Evolutionary conservation across 2,329 filamentous ascomycete genomes (phyloP), one percentile per base, ranked within the genome.

Genomic region (Dothidotthia symphoricarpi): DNA sequence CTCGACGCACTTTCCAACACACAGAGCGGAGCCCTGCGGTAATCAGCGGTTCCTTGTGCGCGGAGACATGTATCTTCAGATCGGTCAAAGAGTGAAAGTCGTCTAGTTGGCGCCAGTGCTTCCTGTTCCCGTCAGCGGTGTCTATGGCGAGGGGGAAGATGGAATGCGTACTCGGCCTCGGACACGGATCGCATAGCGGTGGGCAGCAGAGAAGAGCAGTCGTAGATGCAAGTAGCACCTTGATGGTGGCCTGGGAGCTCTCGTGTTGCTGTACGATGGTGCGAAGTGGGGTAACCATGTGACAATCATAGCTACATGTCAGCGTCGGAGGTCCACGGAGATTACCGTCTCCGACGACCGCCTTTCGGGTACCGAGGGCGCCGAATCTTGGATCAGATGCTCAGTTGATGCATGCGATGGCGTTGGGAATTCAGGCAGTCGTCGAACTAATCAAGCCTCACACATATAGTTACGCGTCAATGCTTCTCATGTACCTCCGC

Each of bases 1-100:
- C 3, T 8, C 28, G 8, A 24, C 53, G 55, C 61, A 85, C 86
- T 80, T 95, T 96, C 91, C 91, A 97, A 67, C 86, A 95, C 25
- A 94, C 77, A 3, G 91, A 96, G 39, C 90, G 82, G 49, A 89
- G 80, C 11, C 88, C 88, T 31, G 81, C 76, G 69, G 63, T 76
- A 19, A 66, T 59, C 27, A 53, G 59, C 28, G 61, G 61, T 19
- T 63, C 59, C 32, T 53, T 61, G 46, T 66, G 61, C 29, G 61
- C 56, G 24, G 60, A 64, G 17, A 66, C 63, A 13, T 59, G 55
- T 38, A 64, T 64, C 59, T 65, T 64, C 36, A 66, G 45, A 34
- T 64, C 57, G 22, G 63, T 64, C 38, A 66, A 43, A 19, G 63
- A 65, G 47, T 63, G 59, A 42, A 65, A 64, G 36, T 63, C 43